Conservation (phyloP, 208 protist species). For the Naegleria lovaniensis region DNA sequence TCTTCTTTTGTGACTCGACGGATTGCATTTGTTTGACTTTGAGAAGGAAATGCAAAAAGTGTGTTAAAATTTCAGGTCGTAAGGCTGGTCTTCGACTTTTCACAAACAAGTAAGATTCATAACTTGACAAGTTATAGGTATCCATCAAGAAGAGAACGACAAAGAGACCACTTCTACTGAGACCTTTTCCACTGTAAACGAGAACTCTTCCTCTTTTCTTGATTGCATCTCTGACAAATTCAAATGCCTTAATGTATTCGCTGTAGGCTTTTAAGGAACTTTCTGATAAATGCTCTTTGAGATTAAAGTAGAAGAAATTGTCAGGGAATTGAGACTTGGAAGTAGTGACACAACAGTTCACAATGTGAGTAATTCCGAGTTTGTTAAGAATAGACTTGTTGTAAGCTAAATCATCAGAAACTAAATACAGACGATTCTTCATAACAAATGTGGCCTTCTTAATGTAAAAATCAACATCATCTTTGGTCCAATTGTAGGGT, state of each 20-base stretch:
- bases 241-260: slow-evolving; percentile 15
- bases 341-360: not conserved
- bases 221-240: slow-evolving; percentile 26
- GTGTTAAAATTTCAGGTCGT: not conserved
- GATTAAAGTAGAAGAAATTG: slow-evolving; percentile 2
- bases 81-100: not conserved
- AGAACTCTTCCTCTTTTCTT: slow-evolving; percentile 5
- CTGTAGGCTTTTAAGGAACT: not conserved
- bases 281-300: not conserved
- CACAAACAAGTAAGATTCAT: slow-evolving; percentile 19
- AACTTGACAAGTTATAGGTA: slow-evolving; percentile 24
- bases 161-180: slow-evolving; percentile 25
- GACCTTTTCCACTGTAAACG: slow-evolving; percentile 23
- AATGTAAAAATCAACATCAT: not conserved
- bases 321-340: not conserved
- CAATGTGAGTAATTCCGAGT: slow-evolving; percentile 22
- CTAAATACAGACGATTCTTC: not conserved
- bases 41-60: slow-evolving; percentile 13
- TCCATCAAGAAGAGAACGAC: not conserved
- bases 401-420: not conserved
- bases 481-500: not conserved
- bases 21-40: not conserved
- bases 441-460: not conserved
- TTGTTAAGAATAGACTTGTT: not conserved
- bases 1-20: not conserved